These are phyloP conservation scores for Chrysosporium keratinophilum DNA, from an alignment of 2,329 filamentous ascomycete genomes.

Conservation along the genomic window DNA sequence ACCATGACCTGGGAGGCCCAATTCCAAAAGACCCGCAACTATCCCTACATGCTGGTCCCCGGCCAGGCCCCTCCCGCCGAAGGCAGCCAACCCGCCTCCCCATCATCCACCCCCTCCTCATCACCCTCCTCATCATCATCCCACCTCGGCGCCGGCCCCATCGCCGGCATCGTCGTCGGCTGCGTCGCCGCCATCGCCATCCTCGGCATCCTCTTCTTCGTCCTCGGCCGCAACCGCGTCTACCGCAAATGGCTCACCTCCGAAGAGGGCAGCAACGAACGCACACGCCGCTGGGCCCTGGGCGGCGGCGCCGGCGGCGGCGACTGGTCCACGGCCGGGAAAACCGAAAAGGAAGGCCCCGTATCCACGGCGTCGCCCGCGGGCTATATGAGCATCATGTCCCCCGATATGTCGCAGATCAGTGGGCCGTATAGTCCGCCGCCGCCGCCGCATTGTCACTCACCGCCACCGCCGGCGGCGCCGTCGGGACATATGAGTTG, in stretches of 20 bases:
- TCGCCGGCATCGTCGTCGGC: slow-evolving; percentile 52
- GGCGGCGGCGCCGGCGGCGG: slow-evolving; percentile 20
- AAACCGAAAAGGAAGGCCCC: slow-evolving; percentile 3
- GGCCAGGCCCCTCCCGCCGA: slow-evolving; percentile 47
- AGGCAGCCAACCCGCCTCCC: slow-evolving; percentile 19
- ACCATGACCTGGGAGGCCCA: slow-evolving; percentile 43
- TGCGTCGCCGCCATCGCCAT: slow-evolving; percentile 38
- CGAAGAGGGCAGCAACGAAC: slow-evolving; percentile 24
- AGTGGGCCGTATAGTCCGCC: slow-evolving; percentile 1
- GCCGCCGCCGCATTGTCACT: background rate
- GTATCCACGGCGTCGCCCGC: slow-evolving; percentile 9
- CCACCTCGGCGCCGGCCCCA: slow-evolving; percentile 40
- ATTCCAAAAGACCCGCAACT: slow-evolving; percentile 38
- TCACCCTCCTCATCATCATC: slow-evolving; percentile 12
- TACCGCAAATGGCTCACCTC: slow-evolving; percentile 29
- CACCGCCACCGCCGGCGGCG: background rate
- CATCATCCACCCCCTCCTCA: slow-evolving; percentile 11
- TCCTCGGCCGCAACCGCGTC: slow-evolving; percentile 28
- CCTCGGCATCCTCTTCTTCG: slow-evolving; percentile 35
- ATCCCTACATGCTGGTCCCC: slow-evolving; percentile 46
- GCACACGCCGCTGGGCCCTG: slow-evolving; percentile 27
- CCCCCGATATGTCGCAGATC: slow-evolving; percentile 6
- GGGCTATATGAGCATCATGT: slow-evolving; percentile 16
- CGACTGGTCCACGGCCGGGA: slow-evolving; percentile 16
- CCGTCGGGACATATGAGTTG: slow-evolving; percentile 2